Evolutionary conservation across 2,329 filamentous ascomycete genomes (phyloP), one percentile per base, ranked within the genome.

Genomic region (Claviceps africana): DNA sequence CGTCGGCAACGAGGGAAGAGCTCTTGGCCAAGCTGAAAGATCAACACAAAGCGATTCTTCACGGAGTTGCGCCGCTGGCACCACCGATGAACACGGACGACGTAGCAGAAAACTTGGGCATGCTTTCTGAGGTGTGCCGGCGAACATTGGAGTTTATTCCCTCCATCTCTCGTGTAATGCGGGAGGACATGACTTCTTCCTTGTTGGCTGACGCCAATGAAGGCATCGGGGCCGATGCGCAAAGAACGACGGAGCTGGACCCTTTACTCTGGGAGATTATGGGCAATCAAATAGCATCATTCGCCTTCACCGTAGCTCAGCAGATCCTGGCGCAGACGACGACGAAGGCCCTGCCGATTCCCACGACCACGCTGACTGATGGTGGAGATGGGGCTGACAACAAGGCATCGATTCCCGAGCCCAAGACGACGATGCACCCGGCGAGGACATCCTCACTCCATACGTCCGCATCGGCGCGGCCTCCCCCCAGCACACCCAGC

Each of bases 101-200:
- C 43, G 83, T 86, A 55, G 65, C 75, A 0, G 88, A 95, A 64
- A 85, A 95, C 59, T 69, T 96, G 25, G 71, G 78, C 10, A 80
- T 89, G 56, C 76, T 96, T n/a, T 85, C 88, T 1, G 89, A 97
- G 62, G 81, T 96, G 30, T 95, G 89, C 63, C 82, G 82, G 55
- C 79, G 90, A 53, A 83, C 88, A 1, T 76, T 93, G 10, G 83
- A 87, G 56, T 97, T 96, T 60, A 85, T 97, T 39, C 85, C 87
- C 1, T 79, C 84, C 40, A 83, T 88, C 39, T 86, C 88, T 3
- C 81, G 86, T 51, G 81, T 89, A 22, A 82, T 97, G 70, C 80
- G 89, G 50, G 77, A 81, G 51, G 93, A 97, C 62, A 72, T 97
- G 2, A 39, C 35, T 7, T 69, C 81, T 47, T 73, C 77, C n/a